phyloP scores from a whole-genome alignment of 768 basidiomycete species.

The Calocybe gangraenosa region DNA sequence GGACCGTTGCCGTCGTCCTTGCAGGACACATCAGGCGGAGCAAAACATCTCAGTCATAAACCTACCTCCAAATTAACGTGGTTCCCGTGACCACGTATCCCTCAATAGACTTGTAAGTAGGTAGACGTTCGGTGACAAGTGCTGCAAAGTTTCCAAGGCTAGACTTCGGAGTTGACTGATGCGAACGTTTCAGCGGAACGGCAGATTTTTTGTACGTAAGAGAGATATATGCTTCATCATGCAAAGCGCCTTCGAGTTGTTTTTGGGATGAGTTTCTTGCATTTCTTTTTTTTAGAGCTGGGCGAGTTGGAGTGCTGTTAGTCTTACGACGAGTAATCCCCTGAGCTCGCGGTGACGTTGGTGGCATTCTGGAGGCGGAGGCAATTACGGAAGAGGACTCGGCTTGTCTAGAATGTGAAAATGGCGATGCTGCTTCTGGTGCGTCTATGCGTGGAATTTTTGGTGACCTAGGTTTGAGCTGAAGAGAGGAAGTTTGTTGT shows the following conservation, averaged over 20 bases:
- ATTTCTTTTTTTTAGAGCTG: constrained; percentile 3
- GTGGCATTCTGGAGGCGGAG: constrained; percentile 24
- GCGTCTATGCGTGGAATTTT: constrained; percentile 27
- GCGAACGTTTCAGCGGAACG: constrained; percentile 26
- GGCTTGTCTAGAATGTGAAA: constrained; percentile 20
- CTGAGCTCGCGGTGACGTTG: constrained; percentile 11
- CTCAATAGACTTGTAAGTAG: constrained; percentile 28
- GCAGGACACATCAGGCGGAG: background rate
- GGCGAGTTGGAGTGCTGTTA: constrained; percentile 16
- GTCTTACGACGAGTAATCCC: constrained; percentile 8
- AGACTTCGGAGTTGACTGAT: constrained; percentile 33
- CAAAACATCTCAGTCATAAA: background rate
- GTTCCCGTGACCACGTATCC: constrained; percentile 23
- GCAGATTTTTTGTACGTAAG: constrained; percentile 26
- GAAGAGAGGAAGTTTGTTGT: constrained; percentile 30
- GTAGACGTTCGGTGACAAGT: constrained; percentile 22
- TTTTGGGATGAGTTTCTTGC: constrained; percentile 4
- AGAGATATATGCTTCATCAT: constrained; percentile 29
- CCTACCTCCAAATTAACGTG: constrained; percentile 42
- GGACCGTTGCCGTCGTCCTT: constrained; percentile 39
- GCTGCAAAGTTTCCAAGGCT: constrained; percentile 37
- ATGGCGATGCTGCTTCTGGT: constrained; percentile 17
- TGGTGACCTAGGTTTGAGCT: constrained; percentile 11
- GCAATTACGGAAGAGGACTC: constrained; percentile 6
- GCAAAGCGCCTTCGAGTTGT: constrained; percentile 29